Base-by-base conservation (phyloP, 2,329 filamentous ascomycete species). In the Clonostachys byssicola region DNA sequence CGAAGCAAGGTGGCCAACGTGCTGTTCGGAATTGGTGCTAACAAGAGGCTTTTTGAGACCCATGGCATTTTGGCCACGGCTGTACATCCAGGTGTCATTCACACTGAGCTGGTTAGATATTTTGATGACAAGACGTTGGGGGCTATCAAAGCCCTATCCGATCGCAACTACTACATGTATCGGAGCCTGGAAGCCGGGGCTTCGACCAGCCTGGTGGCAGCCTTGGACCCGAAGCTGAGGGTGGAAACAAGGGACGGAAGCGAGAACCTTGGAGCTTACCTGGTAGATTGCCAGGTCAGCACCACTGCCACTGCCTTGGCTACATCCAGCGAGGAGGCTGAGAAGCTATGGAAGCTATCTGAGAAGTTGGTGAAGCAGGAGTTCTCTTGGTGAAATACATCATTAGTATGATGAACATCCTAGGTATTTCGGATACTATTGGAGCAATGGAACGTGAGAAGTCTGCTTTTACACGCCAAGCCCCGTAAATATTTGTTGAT, bases 291-390 rank as follows among this genome's bases (percentile, higher is more conserved):
- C 40, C 57, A 57, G 33, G 49, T 66, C 30, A 51, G 43, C 17
- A 47, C 48, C 35, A 44, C 49, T 13, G 46, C 50, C 2, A 47
- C 35, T 2, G 49, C 50, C 14, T 34, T 50, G 20, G 50, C 56
- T 1, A 50, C 56, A 12, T 55, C 56, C 18, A 56, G 50, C 8
- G 53, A 58, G n/a, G 57, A 60, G 8, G 65, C 64, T 0, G 61
- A 65, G 40, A 59, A 51, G 46, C 44, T 67, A 43, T 68, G 65
- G 64, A 59, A 53, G 40, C 41, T 63, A 30, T 64, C 61, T 5
- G 63, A 67, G 56, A 52, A 63, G 44, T 49, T 66, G 13, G 61
- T 66, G 3, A 56, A 58, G 6, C 49, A 66, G 49, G 51, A 58
- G 9, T 67, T 66, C 49, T 44, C 39, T 4, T 42, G 41, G 41